Evolutionary conservation across 2,329 filamentous ascomycete genomes (phyloP), one percentile per base, ranked within the genome.

Genomic region (Trichophyton equinum): DNA sequence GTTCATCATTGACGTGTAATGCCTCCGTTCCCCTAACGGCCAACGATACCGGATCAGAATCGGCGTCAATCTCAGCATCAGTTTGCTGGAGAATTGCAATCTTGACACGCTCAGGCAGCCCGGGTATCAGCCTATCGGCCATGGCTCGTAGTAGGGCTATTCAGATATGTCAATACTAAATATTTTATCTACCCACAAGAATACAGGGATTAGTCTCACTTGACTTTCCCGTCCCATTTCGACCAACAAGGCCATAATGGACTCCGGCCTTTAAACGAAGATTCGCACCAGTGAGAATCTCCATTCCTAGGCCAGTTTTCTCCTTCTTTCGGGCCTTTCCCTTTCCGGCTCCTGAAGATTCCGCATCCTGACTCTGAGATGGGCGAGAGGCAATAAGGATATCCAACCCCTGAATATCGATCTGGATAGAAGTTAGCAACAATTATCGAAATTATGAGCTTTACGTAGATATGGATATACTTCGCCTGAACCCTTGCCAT

Each of bases 211-310:
- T 36, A 15, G 8, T 7, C 22, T 71, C 73, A 86, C 85, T 92
- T 3, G 88, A 91, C 70, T 95, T 95, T 4, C 89, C 90, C 1
- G 85, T 87, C 0, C 89, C 89, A 73, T 95, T 95, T 5, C 88
- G 81, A 0, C 89, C 90, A 20, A 92, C 78, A 1, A 95, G 77
- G 0, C 88, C 89, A 77, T 95, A 95, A 63, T 87, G 81, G 53
- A 84, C 79, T 0, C 87, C 86, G 57, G 85, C 82, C 65, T 92
- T 88, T 2, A 95, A 75, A 25, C 85, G 82, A 40, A 95, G 74
- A 61, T 84, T 85, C 1, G 86, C 87, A 70, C 87, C 83, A 8
- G 77, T 78, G 2, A 95, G 77, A 4, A 95, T 81, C 70, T 94
- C 89, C 57, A 66, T 64, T 67, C 77, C 71, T 68, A 80, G 63